Evolutionary conservation across 768 basidiomycete genomes (phyloP).

Genomic region (Favolaschia claudopus): DNA sequence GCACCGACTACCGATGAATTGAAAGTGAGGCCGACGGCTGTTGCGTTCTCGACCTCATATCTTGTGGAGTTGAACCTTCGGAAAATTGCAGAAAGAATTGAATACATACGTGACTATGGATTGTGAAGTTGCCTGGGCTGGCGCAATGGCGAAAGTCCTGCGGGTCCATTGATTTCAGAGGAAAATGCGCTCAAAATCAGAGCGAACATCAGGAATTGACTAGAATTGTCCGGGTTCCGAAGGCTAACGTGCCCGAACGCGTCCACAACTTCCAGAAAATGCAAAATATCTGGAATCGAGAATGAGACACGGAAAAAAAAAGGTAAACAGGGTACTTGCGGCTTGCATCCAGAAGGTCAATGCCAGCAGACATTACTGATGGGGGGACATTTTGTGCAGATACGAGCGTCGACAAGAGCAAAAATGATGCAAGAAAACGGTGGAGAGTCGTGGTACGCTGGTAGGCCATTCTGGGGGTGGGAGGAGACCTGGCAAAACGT

Average conservation of each 20-base stretch:
- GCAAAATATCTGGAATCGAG: conserved; percentile 23
- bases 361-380: conserved; percentile 12
- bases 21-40: conserved; percentile 27
- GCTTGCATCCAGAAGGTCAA: conserved; percentile 28
- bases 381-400: neutral
- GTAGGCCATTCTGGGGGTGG: no score
- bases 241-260: conserved; percentile 32
- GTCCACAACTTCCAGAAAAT: conserved; percentile 30
- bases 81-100: neutral
- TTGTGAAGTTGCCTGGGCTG: conserved; percentile 31
- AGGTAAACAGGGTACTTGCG: conserved; percentile 2
- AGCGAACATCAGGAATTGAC: conserved; percentile 30
- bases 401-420: neutral
- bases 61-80: neutral
- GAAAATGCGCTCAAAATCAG: neutral
- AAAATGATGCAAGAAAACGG: no score
- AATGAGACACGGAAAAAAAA: neutral
- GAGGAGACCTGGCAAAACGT: no score
- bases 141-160: conserved; percentile 32
- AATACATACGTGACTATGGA: conserved; percentile 25
- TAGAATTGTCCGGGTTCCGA: conserved; percentile 28
- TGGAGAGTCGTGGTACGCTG: no score
- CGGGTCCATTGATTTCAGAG: neutral
- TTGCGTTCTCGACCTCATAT: conserved; percentile 31
- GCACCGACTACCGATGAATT: conserved; percentile 26